phyloP scores from a whole-genome alignment of 495 filamentous ascomycete genomes.

The Aspergillus coremiiformis region DNA sequence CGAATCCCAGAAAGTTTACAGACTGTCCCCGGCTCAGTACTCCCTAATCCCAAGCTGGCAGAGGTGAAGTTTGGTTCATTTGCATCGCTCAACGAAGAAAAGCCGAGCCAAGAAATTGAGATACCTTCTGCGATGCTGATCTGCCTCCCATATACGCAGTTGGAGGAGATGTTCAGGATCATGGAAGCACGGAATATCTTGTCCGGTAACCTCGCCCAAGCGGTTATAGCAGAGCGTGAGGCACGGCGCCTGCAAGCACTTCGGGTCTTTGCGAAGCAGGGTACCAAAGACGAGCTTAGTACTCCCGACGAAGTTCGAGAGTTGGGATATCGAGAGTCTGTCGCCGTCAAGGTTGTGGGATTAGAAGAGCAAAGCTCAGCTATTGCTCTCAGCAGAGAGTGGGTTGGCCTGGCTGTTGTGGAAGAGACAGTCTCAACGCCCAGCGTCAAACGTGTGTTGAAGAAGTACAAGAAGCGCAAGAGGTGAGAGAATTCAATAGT shows the following conservation, averaged over 20 bases:
- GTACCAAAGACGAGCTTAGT: not conserved
- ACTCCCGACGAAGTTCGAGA: not conserved
- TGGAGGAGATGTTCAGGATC: constrained; percentile 11
- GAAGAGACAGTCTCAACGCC: not conserved
- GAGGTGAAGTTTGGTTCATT: too few relatives aligned
- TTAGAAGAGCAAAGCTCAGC: not conserved
- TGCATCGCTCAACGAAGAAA: constrained; percentile 9
- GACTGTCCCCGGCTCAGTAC: constrained; percentile 2
- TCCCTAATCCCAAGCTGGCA: constrained; percentile 12
- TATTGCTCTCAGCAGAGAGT: not conserved
- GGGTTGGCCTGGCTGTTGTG: not conserved
- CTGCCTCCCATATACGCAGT: constrained; percentile 14
- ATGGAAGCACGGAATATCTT: constrained; percentile 10
- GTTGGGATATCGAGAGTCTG: constrained; percentile 14
- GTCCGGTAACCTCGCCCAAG: constrained; percentile 7
- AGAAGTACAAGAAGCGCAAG: not conserved
- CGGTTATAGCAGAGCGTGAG: constrained; percentile 23
- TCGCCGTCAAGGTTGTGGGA: not conserved
- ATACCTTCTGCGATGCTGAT: constrained; percentile 23
- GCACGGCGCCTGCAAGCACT: constrained; percentile 22
- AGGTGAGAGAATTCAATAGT: not conserved
- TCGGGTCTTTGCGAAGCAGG: not conserved
- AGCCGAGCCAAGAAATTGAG: constrained; percentile 10
- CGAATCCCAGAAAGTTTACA: constrained; percentile 22
- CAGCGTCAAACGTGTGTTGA: not conserved